These are phyloP conservation scores for Stenocarpella maydis DNA, from an alignment of 2,329 filamentous ascomycete species.

Conservation along the genomic window DNA sequence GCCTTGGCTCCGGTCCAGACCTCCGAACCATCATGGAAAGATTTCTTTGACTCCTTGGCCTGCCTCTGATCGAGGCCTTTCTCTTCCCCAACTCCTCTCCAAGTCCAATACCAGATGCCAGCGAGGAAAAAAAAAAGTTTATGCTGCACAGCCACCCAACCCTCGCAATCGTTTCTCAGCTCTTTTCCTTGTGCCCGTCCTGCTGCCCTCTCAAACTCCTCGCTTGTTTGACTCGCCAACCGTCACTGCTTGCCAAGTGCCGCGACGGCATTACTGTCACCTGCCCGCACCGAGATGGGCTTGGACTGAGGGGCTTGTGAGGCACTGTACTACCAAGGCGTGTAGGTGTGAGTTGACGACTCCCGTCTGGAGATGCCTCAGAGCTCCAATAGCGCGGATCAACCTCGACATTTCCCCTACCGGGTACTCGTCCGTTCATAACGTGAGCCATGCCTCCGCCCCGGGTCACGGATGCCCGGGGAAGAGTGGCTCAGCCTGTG, in stretches of 20 bases:
- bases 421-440: background rate
- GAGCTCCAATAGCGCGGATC: background rate
- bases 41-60: constrained; percentile 26
- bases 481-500: constrained; percentile 14
- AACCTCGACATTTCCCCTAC: background rate
- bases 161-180: background rate
- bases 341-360: background rate
- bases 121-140: constrained; percentile 1
- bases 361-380: constrained; percentile 4
- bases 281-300: constrained; percentile 2
- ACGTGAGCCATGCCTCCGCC: constrained; percentile 15
- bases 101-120: constrained; percentile 1
- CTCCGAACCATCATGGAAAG: background rate
- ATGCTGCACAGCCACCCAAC: constrained; percentile 17
- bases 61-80: background rate
- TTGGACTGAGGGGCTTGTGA: constrained; percentile 20
- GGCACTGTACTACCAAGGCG: background rate
- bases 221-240: constrained; percentile 22
- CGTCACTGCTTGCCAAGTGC: constrained; percentile 8
- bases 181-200: background rate
- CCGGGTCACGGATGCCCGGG: constrained; percentile 18
- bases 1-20: constrained; percentile 14
- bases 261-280: constrained; percentile 9
- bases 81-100: constrained; percentile 3
- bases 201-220: constrained; percentile 10